phyloP scores from a whole-genome alignment of 176 grass and related monocot genomes.

The Triticum monococcum region DNA sequence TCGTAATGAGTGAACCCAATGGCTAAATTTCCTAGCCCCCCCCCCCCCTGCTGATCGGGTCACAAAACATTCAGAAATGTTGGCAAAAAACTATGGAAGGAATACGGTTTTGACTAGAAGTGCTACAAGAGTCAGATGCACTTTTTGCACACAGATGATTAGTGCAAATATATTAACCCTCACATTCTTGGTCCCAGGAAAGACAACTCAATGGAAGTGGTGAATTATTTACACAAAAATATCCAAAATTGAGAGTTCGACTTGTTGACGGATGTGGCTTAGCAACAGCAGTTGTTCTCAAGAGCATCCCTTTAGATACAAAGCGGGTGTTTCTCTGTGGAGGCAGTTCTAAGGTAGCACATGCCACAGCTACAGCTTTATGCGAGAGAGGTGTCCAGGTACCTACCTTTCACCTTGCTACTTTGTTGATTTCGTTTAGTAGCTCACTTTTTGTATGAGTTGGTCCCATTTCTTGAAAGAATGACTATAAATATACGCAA shows the following conservation, averaged over 20 bases:
- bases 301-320: slow-evolving; percentile 54
- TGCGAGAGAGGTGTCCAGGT: slow-evolving; percentile 78
- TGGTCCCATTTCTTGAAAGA: background rate
- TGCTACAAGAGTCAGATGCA: background rate
- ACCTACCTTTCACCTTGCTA: slow-evolving; percentile 5
- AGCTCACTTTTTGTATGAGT: background rate
- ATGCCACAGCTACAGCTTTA: slow-evolving; percentile 47
- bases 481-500: background rate
- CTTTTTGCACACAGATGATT: background rate
- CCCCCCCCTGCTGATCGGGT: background rate
- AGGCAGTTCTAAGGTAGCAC: slow-evolving; percentile 61
- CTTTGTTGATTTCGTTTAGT: background rate
- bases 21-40: too few relatives aligned
- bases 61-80: background rate
- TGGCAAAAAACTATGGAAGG: background rate
- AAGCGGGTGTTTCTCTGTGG: slow-evolving; percentile 51
- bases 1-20: too few relatives aligned
- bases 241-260: slow-evolving; percentile 73
- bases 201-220: slow-evolving; percentile 72
- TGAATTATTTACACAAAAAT: slow-evolving; percentile 65
- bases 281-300: slow-evolving; percentile 73
- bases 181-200: slow-evolving; percentile 38
- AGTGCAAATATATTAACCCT: background rate
- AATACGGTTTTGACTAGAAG: slow-evolving; percentile 6
- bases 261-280: slow-evolving; percentile 17